Evolutionary conservation across 768 basidiomycete species (phyloP).

Genomic region (Tylopilus subfusipes): DNA sequence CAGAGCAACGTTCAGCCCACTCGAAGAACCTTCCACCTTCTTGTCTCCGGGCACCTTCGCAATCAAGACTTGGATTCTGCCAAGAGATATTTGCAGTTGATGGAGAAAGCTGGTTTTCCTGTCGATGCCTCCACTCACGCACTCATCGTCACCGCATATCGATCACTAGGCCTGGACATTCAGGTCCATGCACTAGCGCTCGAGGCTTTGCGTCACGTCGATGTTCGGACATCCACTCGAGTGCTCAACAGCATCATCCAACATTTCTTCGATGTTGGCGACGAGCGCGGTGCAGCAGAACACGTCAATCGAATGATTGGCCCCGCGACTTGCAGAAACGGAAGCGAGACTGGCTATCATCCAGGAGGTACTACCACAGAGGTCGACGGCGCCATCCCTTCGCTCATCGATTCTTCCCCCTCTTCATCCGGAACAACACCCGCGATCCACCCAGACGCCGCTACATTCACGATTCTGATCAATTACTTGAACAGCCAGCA

Average conservation of each 20-base stretch:
- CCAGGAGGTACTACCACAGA: slow-evolving; percentile 27
- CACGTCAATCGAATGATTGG: slow-evolving; percentile 55
- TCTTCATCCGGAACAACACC: slow-evolving; percentile 2
- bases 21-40: slow-evolving; percentile 64
- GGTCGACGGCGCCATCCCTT: slow-evolving; percentile 27
- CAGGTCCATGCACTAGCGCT: slow-evolving; percentile 53
- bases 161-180: slow-evolving; percentile 53
- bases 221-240: slow-evolving; percentile 40
- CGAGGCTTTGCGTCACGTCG: slow-evolving; percentile 41
- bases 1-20: slow-evolving; percentile 44
- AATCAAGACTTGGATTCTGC: slow-evolving; percentile 62
- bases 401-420: neutral
- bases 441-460: slow-evolving; percentile 44
- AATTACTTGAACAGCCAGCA: slow-evolving; percentile 46
- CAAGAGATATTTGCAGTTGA: slow-evolving; percentile 47
- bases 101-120: slow-evolving; percentile 55
- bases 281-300: slow-evolving; percentile 44
- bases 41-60: slow-evolving; percentile 64
- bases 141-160: slow-evolving; percentile 55
- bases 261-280: slow-evolving; percentile 52
- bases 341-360: slow-evolving; percentile 16
- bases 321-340: slow-evolving; percentile 20
- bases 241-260: slow-evolving; percentile 71
- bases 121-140: slow-evolving; percentile 58
- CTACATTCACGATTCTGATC: slow-evolving; percentile 64